Percentiles rank a stretch among this genome's conserved stretches.
Conservation (phyloP, 345 rosid species). For the Populus alba region DNA sequence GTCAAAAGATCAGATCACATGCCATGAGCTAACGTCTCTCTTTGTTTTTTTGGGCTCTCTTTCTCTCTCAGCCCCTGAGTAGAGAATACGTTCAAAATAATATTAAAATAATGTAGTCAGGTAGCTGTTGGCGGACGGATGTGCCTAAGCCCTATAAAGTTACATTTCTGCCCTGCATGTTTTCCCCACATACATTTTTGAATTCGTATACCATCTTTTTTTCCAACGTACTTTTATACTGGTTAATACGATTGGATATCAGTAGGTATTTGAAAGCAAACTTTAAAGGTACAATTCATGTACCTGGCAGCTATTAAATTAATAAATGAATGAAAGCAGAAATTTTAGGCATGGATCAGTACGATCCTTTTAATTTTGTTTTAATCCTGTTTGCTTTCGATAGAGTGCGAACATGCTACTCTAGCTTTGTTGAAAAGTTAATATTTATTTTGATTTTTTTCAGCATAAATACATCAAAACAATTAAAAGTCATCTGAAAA, state of each 20-base stretch:
- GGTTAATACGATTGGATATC: background rate
- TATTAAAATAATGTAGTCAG: conserved; percentile 20
- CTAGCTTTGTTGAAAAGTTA: too few species aligned
- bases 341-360: background rate
- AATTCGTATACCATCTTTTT: background rate
- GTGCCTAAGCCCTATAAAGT: background rate
- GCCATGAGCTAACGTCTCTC: conserved; percentile 51
- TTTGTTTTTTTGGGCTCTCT: background rate
- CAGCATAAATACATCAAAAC: too few species aligned
- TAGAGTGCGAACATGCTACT: too few species aligned
- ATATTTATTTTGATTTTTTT: too few species aligned
- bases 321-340: too few species aligned
- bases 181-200: background rate
- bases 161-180: conserved; percentile 5
- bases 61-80: conserved; percentile 18
- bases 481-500: too few species aligned
- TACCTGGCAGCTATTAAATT: too few species aligned
- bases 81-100: conserved; percentile 44
- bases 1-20: conserved; percentile 28
- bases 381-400: too few species aligned
- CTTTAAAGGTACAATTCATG: background rate
- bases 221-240: background rate
- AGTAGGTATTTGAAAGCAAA: background rate
- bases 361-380: background rate
- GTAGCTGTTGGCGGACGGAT: background rate